Conservation (phyloP, 2,329 filamentous ascomycete species). For the Ascochyta rabiei region DNA sequence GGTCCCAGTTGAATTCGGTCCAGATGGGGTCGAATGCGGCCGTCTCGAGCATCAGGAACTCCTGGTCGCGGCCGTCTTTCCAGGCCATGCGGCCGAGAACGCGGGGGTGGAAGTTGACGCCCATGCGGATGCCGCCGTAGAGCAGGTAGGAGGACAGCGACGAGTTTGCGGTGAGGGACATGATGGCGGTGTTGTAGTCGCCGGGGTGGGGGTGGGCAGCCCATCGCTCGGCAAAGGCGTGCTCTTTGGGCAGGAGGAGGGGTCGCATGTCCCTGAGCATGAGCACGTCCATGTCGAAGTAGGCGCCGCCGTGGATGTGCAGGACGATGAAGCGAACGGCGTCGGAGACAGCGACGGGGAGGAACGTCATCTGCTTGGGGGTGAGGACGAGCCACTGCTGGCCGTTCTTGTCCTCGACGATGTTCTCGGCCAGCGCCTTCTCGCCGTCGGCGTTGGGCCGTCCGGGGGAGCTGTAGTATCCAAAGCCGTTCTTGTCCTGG, state of each 20-base stretch:
- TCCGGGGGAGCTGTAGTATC: constrained; percentile 56
- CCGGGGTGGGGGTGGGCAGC: constrained; percentile 59
- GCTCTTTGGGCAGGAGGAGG: constrained; percentile 57
- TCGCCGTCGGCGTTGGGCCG: constrained; percentile 52
- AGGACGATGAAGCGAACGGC: constrained; percentile 62
- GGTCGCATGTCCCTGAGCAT: constrained; percentile 63
- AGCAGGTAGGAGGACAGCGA: constrained; percentile 62
- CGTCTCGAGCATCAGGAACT: constrained; percentile 64
- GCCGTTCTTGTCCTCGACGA: constrained; percentile 56
- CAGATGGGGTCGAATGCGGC: constrained; percentile 64
- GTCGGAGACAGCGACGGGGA: constrained; percentile 64
- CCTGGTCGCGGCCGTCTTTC: constrained; percentile 60
- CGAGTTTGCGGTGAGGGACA: constrained; percentile 62
- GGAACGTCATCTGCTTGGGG: constrained; percentile 62
- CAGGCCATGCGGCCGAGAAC: constrained; percentile 63
- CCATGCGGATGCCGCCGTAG: constrained; percentile 63
- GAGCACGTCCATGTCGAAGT: constrained; percentile 63
- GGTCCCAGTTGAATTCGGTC: constrained; percentile 62
- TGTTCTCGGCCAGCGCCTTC: constrained; percentile 56
- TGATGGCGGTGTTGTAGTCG: constrained; percentile 64
- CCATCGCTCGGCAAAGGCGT: constrained; percentile 63
- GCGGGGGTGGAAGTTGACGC: constrained; percentile 62
- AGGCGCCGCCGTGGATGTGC: constrained; percentile 60
- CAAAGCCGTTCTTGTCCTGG: constrained; percentile 56
- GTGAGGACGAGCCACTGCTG: constrained; percentile 62